Base-by-base conservation (phyloP, 2,329 filamentous ascomycete species). In the Aurifilum marmelostoma region DNA sequence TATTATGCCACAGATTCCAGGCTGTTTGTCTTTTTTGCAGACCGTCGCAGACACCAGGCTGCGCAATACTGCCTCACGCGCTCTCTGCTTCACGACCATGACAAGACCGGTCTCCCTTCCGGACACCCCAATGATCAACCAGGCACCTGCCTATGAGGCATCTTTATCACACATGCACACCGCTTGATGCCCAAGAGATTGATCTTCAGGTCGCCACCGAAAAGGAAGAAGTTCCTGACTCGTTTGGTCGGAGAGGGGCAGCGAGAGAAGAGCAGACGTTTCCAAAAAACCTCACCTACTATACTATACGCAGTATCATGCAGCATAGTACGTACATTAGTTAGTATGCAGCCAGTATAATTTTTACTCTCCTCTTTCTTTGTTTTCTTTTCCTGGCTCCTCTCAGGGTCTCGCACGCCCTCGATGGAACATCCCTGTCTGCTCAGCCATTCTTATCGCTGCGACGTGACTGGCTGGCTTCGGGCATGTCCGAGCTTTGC, bases 401-500 rank as follows among this genome's bases (percentile, higher is more conserved):
- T 56, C n/a, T 29, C 52, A 56, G 52, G 52, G 52, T 29, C 52
- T 56, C 27, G 21, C 16, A 21, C 21, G 43, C 18, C 7, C 32
- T 63, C 39, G 39, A 63, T 59, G 66, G 66, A 32, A 29, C 24
- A 66, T 54, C 56, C 69, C 41, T 58, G 62, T 32, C 56, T 21
- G 34, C 3, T 34, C 24, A n/a, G 21, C 58, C 43, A 29, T 52
- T 8, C 67, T 71, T 71, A 71, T 71, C 69, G 64, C 65, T 32
- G 47, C 21, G 37, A 34, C 59, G 60, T 67, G 29, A 71, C 60
- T 71, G 69, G 69, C 29, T 50, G 37, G 39, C 56, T 64, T 71
- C 67, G 69, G 67, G 54, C 69, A 67, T 67, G 67, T 71, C 67
- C 69, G 69, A 62, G 56, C 43, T 58, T 60, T 29, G 34, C 34